Conservation (phyloP, 306 rosid genomes). For the Inga oerstediana region DNA sequence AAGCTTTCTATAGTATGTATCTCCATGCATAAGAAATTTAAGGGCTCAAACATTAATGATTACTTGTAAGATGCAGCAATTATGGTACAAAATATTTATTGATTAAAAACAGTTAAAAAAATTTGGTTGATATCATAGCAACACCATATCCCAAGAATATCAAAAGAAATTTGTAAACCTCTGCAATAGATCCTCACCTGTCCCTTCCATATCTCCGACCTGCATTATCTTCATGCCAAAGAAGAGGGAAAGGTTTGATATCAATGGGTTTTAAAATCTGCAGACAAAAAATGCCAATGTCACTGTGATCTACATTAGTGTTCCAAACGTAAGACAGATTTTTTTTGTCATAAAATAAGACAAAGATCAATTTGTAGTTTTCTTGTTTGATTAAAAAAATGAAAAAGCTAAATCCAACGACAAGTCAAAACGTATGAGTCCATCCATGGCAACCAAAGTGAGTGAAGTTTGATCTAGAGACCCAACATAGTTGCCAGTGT, state of each 20-base stretch:
- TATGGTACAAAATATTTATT: not conserved
- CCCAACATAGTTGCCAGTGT: not conserved
- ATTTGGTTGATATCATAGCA: not conserved
- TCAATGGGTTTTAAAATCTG: slow-evolving; percentile 78
- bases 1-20: slow-evolving; percentile 1
- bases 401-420: not conserved
- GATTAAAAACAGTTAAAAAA: not conserved
- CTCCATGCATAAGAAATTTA: slow-evolving; percentile 23
- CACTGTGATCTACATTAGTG: slow-evolving; percentile 17
- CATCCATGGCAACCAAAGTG: slow-evolving; percentile 12
- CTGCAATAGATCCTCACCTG: slow-evolving; percentile 55
- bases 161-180: slow-evolving; percentile 16
- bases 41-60: slow-evolving; percentile 3
- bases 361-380: not conserved
- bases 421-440: slow-evolving; percentile 1
- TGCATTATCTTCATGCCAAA: slow-evolving; percentile 94
- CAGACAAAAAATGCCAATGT: slow-evolving; percentile 35
- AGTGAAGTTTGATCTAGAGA: not conserved
- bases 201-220: slow-evolving; percentile 77
- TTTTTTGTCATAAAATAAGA: not conserved
- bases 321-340: slow-evolving; percentile 6
- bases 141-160: slow-evolving; percentile 9
- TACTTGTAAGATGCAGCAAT: not conserved
- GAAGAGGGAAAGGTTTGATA: slow-evolving; percentile 73
- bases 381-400: not conserved